Base-by-base conservation (phyloP, 2,329 filamentous ascomycete species). In the Aspergillus novoparasiticus region DNA sequence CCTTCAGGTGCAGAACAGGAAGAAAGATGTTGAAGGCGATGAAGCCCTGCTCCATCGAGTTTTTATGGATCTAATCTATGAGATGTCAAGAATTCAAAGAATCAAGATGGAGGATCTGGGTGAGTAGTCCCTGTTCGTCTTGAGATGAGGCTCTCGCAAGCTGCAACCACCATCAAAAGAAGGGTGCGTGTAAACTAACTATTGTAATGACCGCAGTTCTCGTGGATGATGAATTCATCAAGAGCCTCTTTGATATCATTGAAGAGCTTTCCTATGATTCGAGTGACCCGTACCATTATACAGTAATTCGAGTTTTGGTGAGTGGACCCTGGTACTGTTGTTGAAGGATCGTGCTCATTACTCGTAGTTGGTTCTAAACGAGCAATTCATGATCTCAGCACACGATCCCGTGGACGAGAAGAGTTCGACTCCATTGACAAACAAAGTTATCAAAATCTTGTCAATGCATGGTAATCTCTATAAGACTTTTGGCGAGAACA, bases 401-500 rank as follows among this genome's bases (percentile, higher is more conserved):
- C 70, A 91, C 85, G 64, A 86, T 83, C 76, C 81, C 51, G 66
- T 72, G 69, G 77, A 72, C 69, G 76, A 71, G 68, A 74, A 68
- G 51, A 69, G 73, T 62, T 76, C 81, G 11, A 78, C 82, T 28
- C 85, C 87, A 5, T 79, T 96, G 61, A 98, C 95, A 4, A 99
- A 99, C 74, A 89, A 94, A 69, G 93, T 99, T 57, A 90, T 99
- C 78, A 98, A 98, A 76, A 85, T 94, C 45, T 84, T 99, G 50
- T 94, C 93, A 59, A 84, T 91, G 28, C 86, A 95, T 72, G 94
- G 94, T 4, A 86, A 88, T 56, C 84, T 84, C 1, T 98, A 93
- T 76, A 94, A 94, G 74, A 97, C 94, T 0, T 99, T 99, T 81
- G 95, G 95, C 58, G 94, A 97, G 81, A 99, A 98, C 70, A 91